Conservation (phyloP, 805 yeast genomes). For the Ogataea glucozyma region DNA sequence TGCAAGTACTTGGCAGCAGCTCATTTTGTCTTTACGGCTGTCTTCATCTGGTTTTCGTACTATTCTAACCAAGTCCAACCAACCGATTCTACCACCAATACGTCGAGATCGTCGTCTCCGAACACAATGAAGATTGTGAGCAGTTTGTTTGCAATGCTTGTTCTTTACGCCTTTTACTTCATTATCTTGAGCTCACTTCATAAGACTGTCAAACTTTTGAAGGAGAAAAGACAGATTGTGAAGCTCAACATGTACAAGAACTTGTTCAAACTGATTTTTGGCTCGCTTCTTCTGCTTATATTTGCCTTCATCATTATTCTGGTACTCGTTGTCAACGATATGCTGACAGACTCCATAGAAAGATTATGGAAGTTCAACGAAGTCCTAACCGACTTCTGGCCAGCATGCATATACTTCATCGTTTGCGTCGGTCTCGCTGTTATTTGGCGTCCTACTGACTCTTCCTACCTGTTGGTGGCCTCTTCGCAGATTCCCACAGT, state of each 20-base stretch:
- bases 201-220: conserved; percentile 69
- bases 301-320: conserved; percentile 71
- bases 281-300: conserved; percentile 67
- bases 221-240: conserved; percentile 86
- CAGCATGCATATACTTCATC: conserved; percentile 79
- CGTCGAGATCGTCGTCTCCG: conserved; percentile 51
- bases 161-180: conserved; percentile 72
- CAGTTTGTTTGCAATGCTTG: conserved; percentile 68
- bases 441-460: conserved; percentile 97
- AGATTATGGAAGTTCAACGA: conserved; percentile 90
- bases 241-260: conserved; percentile 84
- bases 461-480: conserved; percentile 91
- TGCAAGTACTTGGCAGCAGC: conserved; percentile 59
- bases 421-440: conserved; percentile 83
- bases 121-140: conserved; percentile 53
- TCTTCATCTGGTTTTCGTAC: conserved; percentile 51
- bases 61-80: conserved; percentile 37
- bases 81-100: conserved; percentile 33
- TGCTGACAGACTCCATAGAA: conserved; percentile 75
- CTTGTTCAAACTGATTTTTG: conserved; percentile 71
- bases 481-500: conserved; percentile 81
- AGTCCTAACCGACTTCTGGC: conserved; percentile 92
- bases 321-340: conserved; percentile 70
- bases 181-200: conserved; percentile 72
- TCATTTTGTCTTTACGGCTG: conserved; percentile 55